Conservation (phyloP, 2,329 filamentous ascomycete genomes). For the Ceratocystis lukuohia region DNA sequence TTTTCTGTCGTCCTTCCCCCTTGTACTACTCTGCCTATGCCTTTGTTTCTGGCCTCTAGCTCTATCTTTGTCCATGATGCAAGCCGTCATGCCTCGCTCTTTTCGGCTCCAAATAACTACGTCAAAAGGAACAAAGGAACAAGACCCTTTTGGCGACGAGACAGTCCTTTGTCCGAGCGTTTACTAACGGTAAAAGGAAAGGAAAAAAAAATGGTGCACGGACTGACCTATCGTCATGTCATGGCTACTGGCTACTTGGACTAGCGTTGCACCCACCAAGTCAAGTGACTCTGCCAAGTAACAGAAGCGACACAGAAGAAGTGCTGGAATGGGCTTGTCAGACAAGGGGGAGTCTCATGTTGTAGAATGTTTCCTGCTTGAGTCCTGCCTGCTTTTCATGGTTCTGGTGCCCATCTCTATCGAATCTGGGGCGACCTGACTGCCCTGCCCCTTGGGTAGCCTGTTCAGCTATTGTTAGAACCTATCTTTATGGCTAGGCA, state of each 20-base stretch:
- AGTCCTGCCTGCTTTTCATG: too few relatives aligned
- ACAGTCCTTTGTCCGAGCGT: neutral
- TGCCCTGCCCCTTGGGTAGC: too few relatives aligned
- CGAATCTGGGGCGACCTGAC: too few relatives aligned
- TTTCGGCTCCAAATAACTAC: neutral
- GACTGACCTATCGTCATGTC: slow-evolving; percentile 2
- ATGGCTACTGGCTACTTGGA: neutral
- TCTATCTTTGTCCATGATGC: neutral
- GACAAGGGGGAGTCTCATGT: neutral
- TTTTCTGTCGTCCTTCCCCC: neutral
- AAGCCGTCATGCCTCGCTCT: neutral
- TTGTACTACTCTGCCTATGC: neutral
- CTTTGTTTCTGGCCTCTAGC: too few relatives aligned
- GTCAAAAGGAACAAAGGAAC: slow-evolving; percentile 3
- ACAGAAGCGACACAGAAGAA: neutral
- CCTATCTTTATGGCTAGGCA: too few relatives aligned
- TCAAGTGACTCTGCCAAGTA: slow-evolving; percentile 7
- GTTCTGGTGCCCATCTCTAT: too few relatives aligned
- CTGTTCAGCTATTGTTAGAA: too few relatives aligned
- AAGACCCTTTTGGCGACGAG: neutral
- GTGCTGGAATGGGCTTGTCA: neutral
- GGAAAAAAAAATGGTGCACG: neutral
- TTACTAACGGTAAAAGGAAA: neutral
- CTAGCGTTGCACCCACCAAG: slow-evolving; percentile 3
- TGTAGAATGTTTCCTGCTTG: neutral